Percentiles rank a stretch among this genome's conserved stretches.
Evolutionary conservation across 257 asterid genomes (phyloP).

Genomic region (Nicotiana benthamiana): DNA sequence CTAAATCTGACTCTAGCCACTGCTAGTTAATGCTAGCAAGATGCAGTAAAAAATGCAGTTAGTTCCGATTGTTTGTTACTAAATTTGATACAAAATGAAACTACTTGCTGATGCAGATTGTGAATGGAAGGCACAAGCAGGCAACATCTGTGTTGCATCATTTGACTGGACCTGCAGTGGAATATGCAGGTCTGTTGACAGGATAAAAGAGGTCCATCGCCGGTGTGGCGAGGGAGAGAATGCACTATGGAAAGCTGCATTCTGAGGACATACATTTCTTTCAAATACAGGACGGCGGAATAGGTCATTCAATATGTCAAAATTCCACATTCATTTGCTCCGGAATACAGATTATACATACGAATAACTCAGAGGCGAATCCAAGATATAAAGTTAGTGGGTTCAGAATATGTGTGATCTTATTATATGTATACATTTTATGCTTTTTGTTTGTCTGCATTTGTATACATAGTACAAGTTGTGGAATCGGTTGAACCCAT

Average conservation of each 20-base stretch:
- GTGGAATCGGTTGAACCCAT: neutral
- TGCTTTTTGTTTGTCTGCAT: neutral
- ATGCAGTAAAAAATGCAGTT: neutral
- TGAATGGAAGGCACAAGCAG: conserved; percentile 92
- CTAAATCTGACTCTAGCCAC: no score
- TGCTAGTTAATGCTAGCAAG: neutral
- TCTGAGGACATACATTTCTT: conserved; percentile 25
- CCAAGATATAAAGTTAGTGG: neutral
- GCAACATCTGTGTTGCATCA: conserved; percentile 72
- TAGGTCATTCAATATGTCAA: neutral
- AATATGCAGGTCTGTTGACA: conserved; percentile 66
- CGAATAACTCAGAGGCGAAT: neutral
- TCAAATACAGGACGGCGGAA: neutral
- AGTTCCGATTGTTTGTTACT: neutral
- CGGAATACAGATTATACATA: neutral
- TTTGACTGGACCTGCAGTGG: conserved; percentile 93
- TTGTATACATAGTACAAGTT: conserved; percentile 1
- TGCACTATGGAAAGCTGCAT: conserved; percentile 60
- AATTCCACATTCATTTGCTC: neutral
- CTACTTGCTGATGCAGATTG: conserved; percentile 41
- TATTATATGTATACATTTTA: neutral
- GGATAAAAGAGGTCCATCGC: conserved; percentile 74
- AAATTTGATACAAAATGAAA: neutral
- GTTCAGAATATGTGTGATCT: neutral
- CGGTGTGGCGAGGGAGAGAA: conserved; percentile 73